A percentile compares a stretch with the other conserved stretches of the same genome.
Evolutionary conservation across 2,329 filamentous ascomycete species (phyloP).

Genomic region (Diaporthe helianthi): DNA sequence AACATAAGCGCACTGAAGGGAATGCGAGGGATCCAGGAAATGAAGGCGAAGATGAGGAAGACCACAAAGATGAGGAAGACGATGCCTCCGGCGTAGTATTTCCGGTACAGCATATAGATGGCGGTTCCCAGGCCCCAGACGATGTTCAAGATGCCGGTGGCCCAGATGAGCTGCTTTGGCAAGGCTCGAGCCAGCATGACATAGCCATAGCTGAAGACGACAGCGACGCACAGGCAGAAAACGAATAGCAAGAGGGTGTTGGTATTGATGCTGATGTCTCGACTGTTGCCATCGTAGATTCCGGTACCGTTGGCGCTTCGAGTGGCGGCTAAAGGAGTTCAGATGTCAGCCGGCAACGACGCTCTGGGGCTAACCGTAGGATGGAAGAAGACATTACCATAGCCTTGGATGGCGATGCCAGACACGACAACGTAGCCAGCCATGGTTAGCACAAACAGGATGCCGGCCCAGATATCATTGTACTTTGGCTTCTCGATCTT

Average conservation of each 20-base stretch:
- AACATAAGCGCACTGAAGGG: slow-evolving; percentile 93
- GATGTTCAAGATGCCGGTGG: slow-evolving; percentile 89
- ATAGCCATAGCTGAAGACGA: slow-evolving; percentile 79
- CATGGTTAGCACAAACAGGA: slow-evolving; percentile 56
- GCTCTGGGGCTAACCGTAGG: neutral
- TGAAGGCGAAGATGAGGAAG: slow-evolving; percentile 83
- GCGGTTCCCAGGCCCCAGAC: slow-evolving; percentile 84
- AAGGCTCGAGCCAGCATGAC: slow-evolving; percentile 77
- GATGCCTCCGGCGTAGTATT: slow-evolving; percentile 84
- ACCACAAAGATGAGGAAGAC: slow-evolving; percentile 84
- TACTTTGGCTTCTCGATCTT: slow-evolving; percentile 83
- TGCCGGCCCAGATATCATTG: slow-evolving; percentile 88
- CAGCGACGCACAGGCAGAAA: slow-evolving; percentile 76
- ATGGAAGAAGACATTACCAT: slow-evolving; percentile 51
- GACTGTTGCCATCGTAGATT: slow-evolving; percentile 74
- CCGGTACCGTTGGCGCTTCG: slow-evolving; percentile 71
- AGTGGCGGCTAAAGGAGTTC: slow-evolving; percentile 48
- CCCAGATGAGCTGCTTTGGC: slow-evolving; percentile 91
- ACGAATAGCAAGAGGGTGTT: slow-evolving; percentile 88
- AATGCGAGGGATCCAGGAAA: slow-evolving; percentile 87
- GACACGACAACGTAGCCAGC: slow-evolving; percentile 78
- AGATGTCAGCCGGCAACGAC: slow-evolving; percentile 25
- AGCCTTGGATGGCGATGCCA: slow-evolving; percentile 77
- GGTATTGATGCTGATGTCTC: slow-evolving; percentile 70
- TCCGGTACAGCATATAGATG: slow-evolving; percentile 80